Percentiles rank a stretch among this genome's conserved stretches.
phyloP scores from a whole-genome alignment of 2,329 filamentous ascomycete species.

The Daldinia eschscholtzii region DNA sequence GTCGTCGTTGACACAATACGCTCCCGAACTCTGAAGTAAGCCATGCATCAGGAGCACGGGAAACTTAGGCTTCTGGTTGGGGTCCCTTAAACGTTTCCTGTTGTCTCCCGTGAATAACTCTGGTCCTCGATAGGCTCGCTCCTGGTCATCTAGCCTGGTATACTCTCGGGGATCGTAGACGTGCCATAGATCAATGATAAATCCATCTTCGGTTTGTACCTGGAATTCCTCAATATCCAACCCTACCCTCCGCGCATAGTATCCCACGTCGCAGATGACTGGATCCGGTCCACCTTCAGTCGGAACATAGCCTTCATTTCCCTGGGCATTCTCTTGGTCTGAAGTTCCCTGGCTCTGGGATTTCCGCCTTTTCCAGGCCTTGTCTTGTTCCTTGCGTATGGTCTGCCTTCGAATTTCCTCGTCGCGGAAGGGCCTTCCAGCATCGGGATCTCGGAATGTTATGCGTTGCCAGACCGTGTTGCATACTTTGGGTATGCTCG shows the following conservation, averaged over 20 bases:
- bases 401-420: slow-evolving; percentile 75
- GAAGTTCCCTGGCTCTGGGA: slow-evolving; percentile 55
- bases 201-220: slow-evolving; percentile 94
- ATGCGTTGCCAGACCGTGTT: slow-evolving; percentile 65
- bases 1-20: slow-evolving; percentile 92
- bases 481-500: slow-evolving; percentile 69
- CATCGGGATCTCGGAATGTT: slow-evolving; percentile 71
- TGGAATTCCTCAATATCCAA: slow-evolving; percentile 85
- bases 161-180: slow-evolving; percentile 87
- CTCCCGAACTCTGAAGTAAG: slow-evolving; percentile 86
- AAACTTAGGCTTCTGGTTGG: slow-evolving; percentile 71
- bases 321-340: slow-evolving; percentile 57
- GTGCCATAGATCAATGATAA: slow-evolving; percentile 90
- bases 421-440: slow-evolving; percentile 74
- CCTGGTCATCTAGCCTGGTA: slow-evolving; percentile 61
- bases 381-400: slow-evolving; percentile 68
- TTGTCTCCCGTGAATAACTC: slow-evolving; percentile 68
- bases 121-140: slow-evolving; percentile 69
- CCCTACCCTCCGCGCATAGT: slow-evolving; percentile 89
- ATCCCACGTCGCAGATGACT: slow-evolving; percentile 81
- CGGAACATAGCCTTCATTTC: slow-evolving; percentile 72
- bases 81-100: slow-evolving; percentile 55
- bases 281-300: slow-evolving; percentile 85
- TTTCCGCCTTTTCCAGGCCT: slow-evolving; percentile 69
- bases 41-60: slow-evolving; percentile 91